Evolutionary conservation across 495 filamentous ascomycete genomes (phyloP).

Genomic region (Amorphotheca resinae): DNA sequence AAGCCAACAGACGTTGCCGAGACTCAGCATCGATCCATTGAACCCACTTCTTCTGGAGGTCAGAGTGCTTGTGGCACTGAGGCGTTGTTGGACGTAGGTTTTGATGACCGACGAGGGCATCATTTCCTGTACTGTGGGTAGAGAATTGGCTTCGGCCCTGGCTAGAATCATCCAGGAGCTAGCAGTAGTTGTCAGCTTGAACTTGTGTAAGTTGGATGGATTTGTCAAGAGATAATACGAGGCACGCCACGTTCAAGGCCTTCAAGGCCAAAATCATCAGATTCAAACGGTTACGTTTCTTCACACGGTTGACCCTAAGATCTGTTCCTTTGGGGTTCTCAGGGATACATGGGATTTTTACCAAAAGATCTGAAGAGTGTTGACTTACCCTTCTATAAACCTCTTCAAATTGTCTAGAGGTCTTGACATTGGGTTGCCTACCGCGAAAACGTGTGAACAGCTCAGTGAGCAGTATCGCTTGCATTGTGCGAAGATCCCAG

Average conservation of each 20-base stretch:
- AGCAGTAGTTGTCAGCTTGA: background rate
- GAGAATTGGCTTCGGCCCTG: background rate
- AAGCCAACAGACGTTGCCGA: constrained; percentile 34
- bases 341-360: no score
- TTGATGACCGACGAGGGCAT: constrained; percentile 8
- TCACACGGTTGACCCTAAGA: no score
- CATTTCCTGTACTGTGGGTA: constrained; percentile 1
- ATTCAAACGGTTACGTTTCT: no score
- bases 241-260: no score
- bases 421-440: constrained; percentile 28
- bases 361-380: no score
- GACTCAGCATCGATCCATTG: constrained; percentile 36
- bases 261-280: no score
- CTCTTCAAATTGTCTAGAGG: constrained; percentile 36
- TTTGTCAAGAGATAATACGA: no score
- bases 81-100: background rate
- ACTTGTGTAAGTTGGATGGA: background rate
- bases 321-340: no score
- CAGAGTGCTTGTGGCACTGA: background rate
- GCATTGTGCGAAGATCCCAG: constrained; percentile 35
- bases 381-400: constrained; percentile 40
- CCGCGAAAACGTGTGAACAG: constrained; percentile 41
- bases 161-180: constrained; percentile 7
- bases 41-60: constrained; percentile 24
- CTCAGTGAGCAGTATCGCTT: constrained; percentile 42